Evolutionary conservation across 305 asterid genomes (phyloP), one percentile per base, ranked within the genome.

Genomic region (Fraxinus albicans): DNA sequence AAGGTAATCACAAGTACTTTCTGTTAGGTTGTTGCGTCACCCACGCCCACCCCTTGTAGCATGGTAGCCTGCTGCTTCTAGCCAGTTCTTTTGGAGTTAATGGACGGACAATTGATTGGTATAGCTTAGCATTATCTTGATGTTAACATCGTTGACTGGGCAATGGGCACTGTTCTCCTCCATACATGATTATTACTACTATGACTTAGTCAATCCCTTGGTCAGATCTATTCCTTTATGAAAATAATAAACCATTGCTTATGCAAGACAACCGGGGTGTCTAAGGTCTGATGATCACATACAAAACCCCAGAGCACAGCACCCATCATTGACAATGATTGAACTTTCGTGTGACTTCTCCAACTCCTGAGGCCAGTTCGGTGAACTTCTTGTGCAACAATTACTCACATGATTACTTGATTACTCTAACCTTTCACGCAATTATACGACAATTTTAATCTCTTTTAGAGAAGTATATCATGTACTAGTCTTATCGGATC

Each of bases 1-100:
- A 95, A 92, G 99, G 99, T 97, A 87, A 80, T 53, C 19, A 19
- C 31, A 77, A 44, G 72, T 55, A 70, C 81, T 84, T 83, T 65
- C 25, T 63, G 53, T 47, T 76, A 72, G 25, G 29, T 74, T 34
- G 19, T 33, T 81, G 67, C 31, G 50, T 0, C 50, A 9, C 15
- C 50, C 60, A 15, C 21, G 8, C 4, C 7, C 21, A 4, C 60
- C 7, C 60, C 60, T 0, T 15, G 63, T 15, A 50, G 63, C 23
- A 15, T 8, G 70, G 70, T 60, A 60, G 9, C 38, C 36, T 67
- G 21, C 36, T 67, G 74, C 74, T 10, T 29, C 35, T 29, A 67
- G 74, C 21, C 74, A 27, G n/a, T 67, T 25, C 36, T 67, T 67
- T 27, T 15, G 13, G 35, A 27, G 38, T 67, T 67, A 29, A 29